These are phyloP conservation scores for Cladophialophora yegresii DNA, from an alignment of 2,329 filamentous ascomycete genomes.

Conservation along the genomic window DNA sequence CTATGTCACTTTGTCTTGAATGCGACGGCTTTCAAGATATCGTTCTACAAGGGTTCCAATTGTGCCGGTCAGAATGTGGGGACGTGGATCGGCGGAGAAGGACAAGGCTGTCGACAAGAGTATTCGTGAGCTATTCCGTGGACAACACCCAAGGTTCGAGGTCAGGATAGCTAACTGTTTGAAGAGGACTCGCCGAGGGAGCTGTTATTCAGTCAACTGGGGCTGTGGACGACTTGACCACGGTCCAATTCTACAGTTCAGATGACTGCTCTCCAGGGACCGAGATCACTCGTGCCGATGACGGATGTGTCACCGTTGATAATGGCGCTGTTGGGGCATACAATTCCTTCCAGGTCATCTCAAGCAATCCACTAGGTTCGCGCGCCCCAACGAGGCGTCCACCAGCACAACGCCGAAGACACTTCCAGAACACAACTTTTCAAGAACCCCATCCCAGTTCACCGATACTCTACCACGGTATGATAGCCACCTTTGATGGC, in stretches of 20 bases:
- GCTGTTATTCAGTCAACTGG: neutral
- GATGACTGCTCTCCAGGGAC: neutral
- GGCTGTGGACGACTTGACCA: neutral
- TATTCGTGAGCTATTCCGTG: neutral
- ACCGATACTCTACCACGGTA: neutral
- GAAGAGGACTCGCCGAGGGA: neutral
- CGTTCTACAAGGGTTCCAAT: neutral
- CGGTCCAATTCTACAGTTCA: constrained; percentile 5
- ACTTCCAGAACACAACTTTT: neutral
- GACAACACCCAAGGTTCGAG: neutral
- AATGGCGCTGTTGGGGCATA: neutral
- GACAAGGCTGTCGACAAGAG: constrained; percentile 1
- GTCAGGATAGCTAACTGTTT: neutral
- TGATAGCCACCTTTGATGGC: neutral
- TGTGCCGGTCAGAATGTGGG: constrained; percentile 1
- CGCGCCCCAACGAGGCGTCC: neutral
- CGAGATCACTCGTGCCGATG: neutral
- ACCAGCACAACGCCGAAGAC: neutral
- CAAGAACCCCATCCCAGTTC: neutral
- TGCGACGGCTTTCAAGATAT: neutral
- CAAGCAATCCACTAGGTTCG: neutral
- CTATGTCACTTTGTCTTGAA: neutral
- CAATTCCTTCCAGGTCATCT: neutral
- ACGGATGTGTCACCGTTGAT: neutral
- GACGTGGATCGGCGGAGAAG: constrained; percentile 1